These are phyloP conservation scores for Linanthus parryae DNA, from an alignment of 148 eudicot genomes.

Conservation along the genomic window DNA sequence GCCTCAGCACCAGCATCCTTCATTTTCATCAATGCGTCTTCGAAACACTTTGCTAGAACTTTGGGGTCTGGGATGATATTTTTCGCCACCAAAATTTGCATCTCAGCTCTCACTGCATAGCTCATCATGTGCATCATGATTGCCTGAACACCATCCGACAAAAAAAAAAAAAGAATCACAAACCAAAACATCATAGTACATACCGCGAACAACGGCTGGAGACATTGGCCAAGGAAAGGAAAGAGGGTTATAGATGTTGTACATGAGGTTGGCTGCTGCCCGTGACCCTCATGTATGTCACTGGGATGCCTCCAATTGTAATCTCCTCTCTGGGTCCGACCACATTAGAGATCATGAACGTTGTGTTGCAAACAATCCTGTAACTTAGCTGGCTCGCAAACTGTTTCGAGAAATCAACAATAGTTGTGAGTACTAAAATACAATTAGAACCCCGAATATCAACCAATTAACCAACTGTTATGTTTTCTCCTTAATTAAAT, in stretches of 20 bases:
- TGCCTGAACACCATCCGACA: conserved; percentile 33
- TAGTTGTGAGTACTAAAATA: background rate
- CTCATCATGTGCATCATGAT: conserved; percentile 55
- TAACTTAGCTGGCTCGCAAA: conserved; percentile 33
- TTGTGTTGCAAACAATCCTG: conserved; percentile 41
- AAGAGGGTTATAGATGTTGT: conserved; percentile 7
- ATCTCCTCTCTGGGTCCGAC: conserved; percentile 50
- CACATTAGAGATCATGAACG: conserved; percentile 54
- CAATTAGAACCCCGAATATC: too few relatives aligned
- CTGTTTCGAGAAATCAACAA: conserved; percentile 13
- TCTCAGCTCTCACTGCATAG: conserved; percentile 46
- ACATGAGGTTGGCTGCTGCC: conserved; percentile 49
- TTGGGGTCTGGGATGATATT: conserved; percentile 48
- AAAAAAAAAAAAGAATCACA: background rate
- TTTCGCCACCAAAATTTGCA: conserved; percentile 63
- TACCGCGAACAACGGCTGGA: too few relatives aligned
- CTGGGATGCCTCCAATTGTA: conserved; percentile 38
- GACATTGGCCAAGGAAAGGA: background rate
- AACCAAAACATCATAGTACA: too few relatives aligned
- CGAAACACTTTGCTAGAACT: conserved; percentile 43
- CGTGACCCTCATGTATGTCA: conserved; percentile 37
- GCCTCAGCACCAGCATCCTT: conserved; percentile 32
- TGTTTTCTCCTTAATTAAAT: background rate
- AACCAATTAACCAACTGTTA: background rate
- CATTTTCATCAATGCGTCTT: conserved; percentile 52